phyloP scores from a whole-genome alignment of 139 green algal species.

The Chlorella vulgaris region DNA sequence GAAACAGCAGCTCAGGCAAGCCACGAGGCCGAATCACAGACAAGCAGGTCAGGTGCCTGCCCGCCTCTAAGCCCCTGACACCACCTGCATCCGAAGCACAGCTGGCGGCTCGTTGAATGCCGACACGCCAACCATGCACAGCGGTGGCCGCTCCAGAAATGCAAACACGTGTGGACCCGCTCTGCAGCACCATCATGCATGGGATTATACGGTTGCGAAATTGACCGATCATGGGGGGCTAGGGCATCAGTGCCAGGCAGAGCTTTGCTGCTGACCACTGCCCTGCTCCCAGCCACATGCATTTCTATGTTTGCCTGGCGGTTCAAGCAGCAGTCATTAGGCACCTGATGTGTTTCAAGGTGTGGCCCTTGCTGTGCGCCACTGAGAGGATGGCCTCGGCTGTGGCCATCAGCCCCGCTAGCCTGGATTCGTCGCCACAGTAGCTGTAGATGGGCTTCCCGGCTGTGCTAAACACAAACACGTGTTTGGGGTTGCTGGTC shows the following conservation, averaged over 20 bases:
- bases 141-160: constrained; percentile 39
- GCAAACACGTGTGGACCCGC: constrained; percentile 17
- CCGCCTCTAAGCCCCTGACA: too few species aligned
- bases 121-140: constrained; percentile 42
- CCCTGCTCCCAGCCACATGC: not conserved
- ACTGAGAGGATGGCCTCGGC: constrained; percentile 45
- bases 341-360: constrained; percentile 11
- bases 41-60: too few species aligned
- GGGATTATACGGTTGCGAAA: not conserved
- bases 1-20: too few species aligned
- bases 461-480: constrained; percentile 45
- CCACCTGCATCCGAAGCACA: constrained; percentile 53
- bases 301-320: too few species aligned
- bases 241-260: not conserved
- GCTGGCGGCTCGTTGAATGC: constrained; percentile 24
- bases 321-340: not conserved
- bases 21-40: too few species aligned
- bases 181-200: not conserved
- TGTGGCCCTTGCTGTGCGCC: constrained; percentile 23
- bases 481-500: constrained; percentile 14
- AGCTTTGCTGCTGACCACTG: not conserved
- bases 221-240: not conserved
- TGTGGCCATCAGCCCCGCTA: constrained; percentile 40
- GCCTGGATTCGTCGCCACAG: constrained; percentile 12
- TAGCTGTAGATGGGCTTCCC: constrained; percentile 49